Conservation (phyloP, 179 eudicot genomes). For the Spergularia azorica region DNA sequence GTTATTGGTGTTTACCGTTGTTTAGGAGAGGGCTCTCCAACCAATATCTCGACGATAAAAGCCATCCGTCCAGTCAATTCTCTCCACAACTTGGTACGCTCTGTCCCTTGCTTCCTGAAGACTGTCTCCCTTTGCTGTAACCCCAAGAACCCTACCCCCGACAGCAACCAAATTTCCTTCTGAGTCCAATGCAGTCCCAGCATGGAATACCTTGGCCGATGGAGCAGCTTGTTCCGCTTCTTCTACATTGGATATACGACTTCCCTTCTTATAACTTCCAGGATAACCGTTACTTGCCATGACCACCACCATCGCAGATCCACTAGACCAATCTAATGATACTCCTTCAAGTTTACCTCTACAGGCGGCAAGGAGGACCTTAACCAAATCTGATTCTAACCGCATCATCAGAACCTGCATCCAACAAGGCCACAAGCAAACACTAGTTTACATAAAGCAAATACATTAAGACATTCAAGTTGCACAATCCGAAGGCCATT, state of each 20-base stretch:
- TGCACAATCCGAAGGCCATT: too few species aligned
- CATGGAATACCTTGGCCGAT: slow-evolving; percentile 85
- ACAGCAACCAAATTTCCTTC: slow-evolving; percentile 69
- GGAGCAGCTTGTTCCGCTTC: slow-evolving; percentile 69
- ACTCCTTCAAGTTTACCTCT: slow-evolving; percentile 64
- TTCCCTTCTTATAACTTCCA: slow-evolving; percentile 75
- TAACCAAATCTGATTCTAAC: slow-evolving; percentile 88
- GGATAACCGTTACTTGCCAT: slow-evolving; percentile 99
- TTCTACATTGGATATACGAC: slow-evolving; percentile 57
- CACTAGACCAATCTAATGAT: slow-evolving; percentile 76
- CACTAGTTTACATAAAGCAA: background rate
- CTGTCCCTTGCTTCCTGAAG: slow-evolving; percentile 77
- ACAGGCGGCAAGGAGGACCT: slow-evolving; percentile 82
- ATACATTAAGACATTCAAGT: background rate
- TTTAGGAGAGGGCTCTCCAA: slow-evolving; percentile 81
- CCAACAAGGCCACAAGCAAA: background rate
- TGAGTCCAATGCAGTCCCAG: slow-evolving; percentile 73
- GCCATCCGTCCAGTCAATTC: slow-evolving; percentile 78
- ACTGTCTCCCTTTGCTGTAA: slow-evolving; percentile 80
- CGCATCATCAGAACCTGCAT: slow-evolving; percentile 87
- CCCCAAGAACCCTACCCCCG: slow-evolving; percentile 96
- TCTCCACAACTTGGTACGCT: slow-evolving; percentile 67
- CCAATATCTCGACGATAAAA: slow-evolving; percentile 81
- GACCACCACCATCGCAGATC: slow-evolving; percentile 94
- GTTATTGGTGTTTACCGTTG: background rate